These are phyloP conservation scores for Zygotorulaspora mrakii DNA, from an alignment of 1,139 yeast genomes.

Conservation along the genomic window DNA sequence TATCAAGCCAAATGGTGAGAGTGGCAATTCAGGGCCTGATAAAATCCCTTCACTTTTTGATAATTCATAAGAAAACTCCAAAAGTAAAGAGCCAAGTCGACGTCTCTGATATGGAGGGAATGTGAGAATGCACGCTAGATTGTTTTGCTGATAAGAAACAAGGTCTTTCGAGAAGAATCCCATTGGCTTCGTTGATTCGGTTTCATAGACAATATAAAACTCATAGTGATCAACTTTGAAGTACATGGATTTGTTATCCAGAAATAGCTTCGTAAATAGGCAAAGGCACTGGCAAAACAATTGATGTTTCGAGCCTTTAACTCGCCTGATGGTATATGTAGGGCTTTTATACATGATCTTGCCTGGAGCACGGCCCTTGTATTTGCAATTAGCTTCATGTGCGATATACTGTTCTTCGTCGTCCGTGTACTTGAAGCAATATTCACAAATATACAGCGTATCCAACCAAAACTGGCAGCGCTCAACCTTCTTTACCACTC, in stretches of 20 bases:
- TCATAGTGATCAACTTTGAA: conserved; percentile 76
- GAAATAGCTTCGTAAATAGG: conserved; percentile 77
- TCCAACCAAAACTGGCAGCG: conserved; percentile 49
- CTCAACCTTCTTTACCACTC: conserved; percentile 2
- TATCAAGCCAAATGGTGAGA: conserved; percentile 73
- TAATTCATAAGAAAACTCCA: conserved; percentile 76
- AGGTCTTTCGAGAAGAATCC: conserved; percentile 91
- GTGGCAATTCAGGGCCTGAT: conserved; percentile 91
- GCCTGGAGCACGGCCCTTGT: conserved; percentile 53
- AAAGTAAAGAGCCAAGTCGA: conserved; percentile 71
- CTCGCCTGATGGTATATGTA: conserved; percentile 53
- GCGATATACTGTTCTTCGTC: conserved; percentile 38
- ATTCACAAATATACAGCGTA: conserved; percentile 66
- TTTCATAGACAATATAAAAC: conserved; percentile 68
- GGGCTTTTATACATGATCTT: conserved; percentile 63
- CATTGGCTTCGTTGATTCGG: conserved; percentile 51
- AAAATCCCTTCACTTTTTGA: conserved; percentile 53
- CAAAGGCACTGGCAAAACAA: conserved; percentile 79
- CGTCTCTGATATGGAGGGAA: conserved; percentile 89
- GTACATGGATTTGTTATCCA: conserved; percentile 88
- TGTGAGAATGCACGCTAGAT: conserved; percentile 83
- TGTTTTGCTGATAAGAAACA: conserved; percentile 77
- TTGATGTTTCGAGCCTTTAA: conserved; percentile 60
- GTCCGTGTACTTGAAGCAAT: conserved; percentile 77
- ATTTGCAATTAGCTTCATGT: conserved; percentile 51